Base-by-base conservation (phyloP, 2,329 filamentous ascomycete genomes). In the Aspergillus fructus region DNA sequence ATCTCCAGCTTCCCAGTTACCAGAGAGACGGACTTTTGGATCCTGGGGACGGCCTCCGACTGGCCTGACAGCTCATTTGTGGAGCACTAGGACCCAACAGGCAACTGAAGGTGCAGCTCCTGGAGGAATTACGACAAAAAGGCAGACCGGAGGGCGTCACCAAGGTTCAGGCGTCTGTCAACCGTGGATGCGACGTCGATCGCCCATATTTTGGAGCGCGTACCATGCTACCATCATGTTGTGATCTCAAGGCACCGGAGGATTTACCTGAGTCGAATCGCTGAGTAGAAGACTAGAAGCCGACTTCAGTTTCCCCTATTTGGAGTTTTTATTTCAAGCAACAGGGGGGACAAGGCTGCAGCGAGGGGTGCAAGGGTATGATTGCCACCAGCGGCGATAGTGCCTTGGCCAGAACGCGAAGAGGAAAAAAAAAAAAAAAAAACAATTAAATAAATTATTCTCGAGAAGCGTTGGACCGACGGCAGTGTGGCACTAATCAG, bases 301-400 rank as follows among this genome's bases (percentile, higher is more conserved):
- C 9, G 9, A 9, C 9, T 30, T 3, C 7, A 3, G 8, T 9
- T 11, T 9, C 4, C 27, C 27, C 27, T 11, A 11, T 11, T 30
- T 30, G 27, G 8, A 11, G 8, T 11, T 30, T 30, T 30, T 30
- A 9, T 30, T 30, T 11, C 27, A 30, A 30, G 27, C 27, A 30
- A 11, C 27, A 30, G 27, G 27, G 27, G 27, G 27, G 8, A 53
- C 55, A 56, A 55, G 59, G 43, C 30, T 55, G 53, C 41, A 42
- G 17, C 45, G 15, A 34, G 27, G n/a, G 23, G 43, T 48, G 30
- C 43, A 48, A 30, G 49, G 53, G 47, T 51, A 49, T 61, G 54
- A 55, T 61, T 55, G 59, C 59, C 51, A 59, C 58, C 54, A 42
- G 39, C 49, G 50, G 21, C 50, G 50, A 53, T 55, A 58, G 58